Evolutionary conservation across 2,329 filamentous ascomycete genomes (phyloP), one percentile per base, ranked within the genome.

Genomic region (Ceratocystis variospora): DNA sequence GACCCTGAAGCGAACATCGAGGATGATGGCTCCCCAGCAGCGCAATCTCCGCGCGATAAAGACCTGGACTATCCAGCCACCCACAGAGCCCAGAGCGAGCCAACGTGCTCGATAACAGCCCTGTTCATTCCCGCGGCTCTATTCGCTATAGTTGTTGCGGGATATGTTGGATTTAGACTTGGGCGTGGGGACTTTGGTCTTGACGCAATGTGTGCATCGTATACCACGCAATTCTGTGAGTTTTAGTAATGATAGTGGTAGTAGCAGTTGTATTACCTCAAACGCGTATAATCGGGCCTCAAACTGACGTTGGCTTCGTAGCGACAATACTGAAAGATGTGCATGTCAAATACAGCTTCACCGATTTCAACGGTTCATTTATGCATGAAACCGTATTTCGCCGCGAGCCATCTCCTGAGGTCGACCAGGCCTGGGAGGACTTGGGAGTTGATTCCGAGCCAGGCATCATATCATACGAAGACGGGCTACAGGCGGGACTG

Each of bases 281-380:
- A 7, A 10, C 25, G 22, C 19, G 19, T 8, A 28, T 28, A 2
- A 53, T 53, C 10, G 5, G 8, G 15, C 12, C 19, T 5, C 28
- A 7, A 3, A 53, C 55, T 53, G 50, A 57, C 48, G 4, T 7
- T 31, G 6, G 45, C 6, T 0, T 4, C 15, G 1, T 19, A 75
- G 74, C 75, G 12, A 74, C 76, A 1, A 63, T 77, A 1, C 68
- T 78, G 0, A 69, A 71, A 2, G 72, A 76, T 10, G 72, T 77
- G 3, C 57, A 69, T 15, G 70, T 77, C 48, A 70, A 70, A 15
- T 77, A 77, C 64, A 31, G 66, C 1, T 62, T 67, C 15, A 71
- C 77, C 63, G 69, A 69, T 1, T 86, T 84, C 72, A 83, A 86
- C 68, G 83, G 83, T 0, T 80, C 79, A 0, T 81, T 86, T 22